These are phyloP conservation scores for Mortierella sp. DNA, from an alignment of 371 early-diverging fungal species.

Conservation along the genomic window DNA sequence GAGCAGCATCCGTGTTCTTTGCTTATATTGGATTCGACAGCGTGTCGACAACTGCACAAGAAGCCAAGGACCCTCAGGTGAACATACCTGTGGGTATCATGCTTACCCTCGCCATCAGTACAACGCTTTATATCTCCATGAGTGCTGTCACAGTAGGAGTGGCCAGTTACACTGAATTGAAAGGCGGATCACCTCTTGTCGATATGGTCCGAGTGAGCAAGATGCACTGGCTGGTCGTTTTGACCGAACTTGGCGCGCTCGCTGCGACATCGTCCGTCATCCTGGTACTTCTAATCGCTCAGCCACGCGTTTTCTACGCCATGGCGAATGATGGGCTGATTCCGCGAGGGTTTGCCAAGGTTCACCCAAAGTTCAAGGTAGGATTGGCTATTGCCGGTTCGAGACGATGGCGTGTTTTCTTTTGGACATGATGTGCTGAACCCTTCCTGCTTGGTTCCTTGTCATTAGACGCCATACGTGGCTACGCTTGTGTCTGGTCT, in stretches of 20 bases:
- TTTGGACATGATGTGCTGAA: too few relatives aligned
- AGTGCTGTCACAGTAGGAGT: conserved; percentile 83
- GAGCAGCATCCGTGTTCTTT: conserved; percentile 86
- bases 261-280: conserved; percentile 84
- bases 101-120: conserved; percentile 78
- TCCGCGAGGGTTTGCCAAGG: conserved; percentile 72
- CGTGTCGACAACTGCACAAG: conserved; percentile 89
- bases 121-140: conserved; percentile 74
- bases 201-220: conserved; percentile 69
- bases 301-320: conserved; percentile 88
- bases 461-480: conserved; percentile 76
- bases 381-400: too few relatives aligned
- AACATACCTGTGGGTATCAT: conserved; percentile 92
- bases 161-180: conserved; percentile 64
- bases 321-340: conserved; percentile 91
- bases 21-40: conserved; percentile 93
- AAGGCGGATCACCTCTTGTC: conserved; percentile 70
- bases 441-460: too few relatives aligned
- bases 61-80: conserved; percentile 81
- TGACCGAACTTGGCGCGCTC: conserved; percentile 83
- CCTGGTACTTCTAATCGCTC: conserved; percentile 78
- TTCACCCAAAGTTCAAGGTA: conserved; percentile 63
- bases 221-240: conserved; percentile 73
- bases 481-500: conserved; percentile 76
- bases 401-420: too few relatives aligned